Percentiles rank a stretch among this genome's conserved stretches.
These are phyloP conservation scores for Debaryomyces coudertii DNA, from an alignment of 1,139 yeast genomes.

Conservation along the genomic window DNA sequence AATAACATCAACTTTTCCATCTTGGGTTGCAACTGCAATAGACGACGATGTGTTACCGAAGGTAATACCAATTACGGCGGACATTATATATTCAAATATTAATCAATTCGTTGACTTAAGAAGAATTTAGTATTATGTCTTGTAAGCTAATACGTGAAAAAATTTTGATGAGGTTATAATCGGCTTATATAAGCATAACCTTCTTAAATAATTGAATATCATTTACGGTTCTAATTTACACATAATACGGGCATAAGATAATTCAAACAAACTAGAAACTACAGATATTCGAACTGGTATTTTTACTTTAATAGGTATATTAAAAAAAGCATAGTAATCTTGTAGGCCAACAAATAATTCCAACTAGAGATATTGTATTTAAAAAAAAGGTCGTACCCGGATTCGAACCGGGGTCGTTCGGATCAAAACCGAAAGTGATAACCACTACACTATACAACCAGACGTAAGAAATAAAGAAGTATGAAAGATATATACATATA, in stretches of 20 bases:
- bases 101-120: conserved; percentile 6
- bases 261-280: too few relatives aligned
- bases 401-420: conserved; percentile 94
- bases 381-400: conserved; percentile 84
- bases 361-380: too few relatives aligned
- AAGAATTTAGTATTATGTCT: background rate
- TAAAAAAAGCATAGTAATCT: too few relatives aligned
- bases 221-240: background rate
- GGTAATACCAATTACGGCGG: conserved; percentile 86
- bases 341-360: too few relatives aligned
- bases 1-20: conserved; percentile 93
- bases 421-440: conserved; percentile 61
- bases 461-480: background rate
- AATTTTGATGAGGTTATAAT: conserved; percentile 10
- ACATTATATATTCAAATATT: conserved; percentile 21
- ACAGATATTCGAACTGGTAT: too few relatives aligned
- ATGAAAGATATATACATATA: conserved; percentile 6
- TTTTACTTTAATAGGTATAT: too few relatives aligned
- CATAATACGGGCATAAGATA: background rate
- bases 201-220: too few relatives aligned
- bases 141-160: conserved; percentile 7
- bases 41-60: conserved; percentile 97
- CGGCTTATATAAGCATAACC: conserved; percentile 5
- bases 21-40: conserved; percentile 84
- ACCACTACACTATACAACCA: conserved; percentile 45